Base-by-base conservation (phyloP, 2,329 filamentous ascomycete species). In the Trichothecium sympodiale region DNA sequence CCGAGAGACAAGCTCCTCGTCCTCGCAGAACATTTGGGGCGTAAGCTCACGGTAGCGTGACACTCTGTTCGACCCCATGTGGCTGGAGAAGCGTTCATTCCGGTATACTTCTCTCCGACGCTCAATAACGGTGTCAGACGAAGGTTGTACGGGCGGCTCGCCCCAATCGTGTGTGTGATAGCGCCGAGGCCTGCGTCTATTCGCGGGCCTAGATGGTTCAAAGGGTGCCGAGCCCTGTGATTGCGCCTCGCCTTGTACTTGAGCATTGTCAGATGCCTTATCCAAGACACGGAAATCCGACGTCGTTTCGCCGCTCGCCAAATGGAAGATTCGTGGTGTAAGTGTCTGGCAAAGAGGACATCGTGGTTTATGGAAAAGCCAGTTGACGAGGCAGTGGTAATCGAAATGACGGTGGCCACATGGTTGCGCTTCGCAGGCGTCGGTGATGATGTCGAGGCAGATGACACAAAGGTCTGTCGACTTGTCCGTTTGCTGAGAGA, bases 351-450 rank as follows among this genome's bases (percentile, higher is more conserved):
- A 96, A 35, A 95, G 65, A 14, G 89, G 88, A 50, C 88, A 95
- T 33, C 66, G 71, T 1, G 78, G 66, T 8, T 74, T 72, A 43
- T 82, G 67, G 46, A 86, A 71, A 5, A 94, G 64, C 88, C 89
- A 95, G 57, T 71, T 87, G 16, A 80, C 60, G 5, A 94, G 71
- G 55, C 88, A 96, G 10, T 85, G 56, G 51, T 87, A 93, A 63
- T 95, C 87, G 54, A 93, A 94, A 46, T 78, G 76, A 38, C 66
- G 61, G 62, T 96, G 88, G 29, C 74, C 70, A 64, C 88, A 96
- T 7, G 88, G 87, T 15, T 71, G 62, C 7, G 83, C 74, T 34
- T 80, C 66, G 43, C 83, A 86, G 35, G 74, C 61, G 48, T 91
- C 83, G 8, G 76, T 74, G 49, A 94, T 67, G 36, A 62, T 52